Evolutionary conservation across 2,329 filamentous ascomycete genomes (phyloP).

Genomic region (Allantophomopsis lycopodina): DNA sequence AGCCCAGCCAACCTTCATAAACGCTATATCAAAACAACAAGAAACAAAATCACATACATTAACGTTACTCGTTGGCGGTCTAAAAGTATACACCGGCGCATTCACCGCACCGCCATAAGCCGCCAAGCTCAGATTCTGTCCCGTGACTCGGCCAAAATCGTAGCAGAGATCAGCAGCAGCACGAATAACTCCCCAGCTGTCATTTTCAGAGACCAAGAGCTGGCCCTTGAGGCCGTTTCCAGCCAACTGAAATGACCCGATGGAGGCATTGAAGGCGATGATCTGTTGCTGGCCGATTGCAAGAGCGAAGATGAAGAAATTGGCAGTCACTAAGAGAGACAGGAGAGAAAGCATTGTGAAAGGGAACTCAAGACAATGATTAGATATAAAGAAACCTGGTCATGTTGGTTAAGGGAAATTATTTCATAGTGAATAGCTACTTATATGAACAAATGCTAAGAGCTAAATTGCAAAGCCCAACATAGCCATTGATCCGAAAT

Average conservation of each 20-base stretch:
- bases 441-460: too few relatives aligned
- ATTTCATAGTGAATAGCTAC: too few relatives aligned
- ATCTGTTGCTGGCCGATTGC: conserved; percentile 30
- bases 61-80: conserved; percentile 11
- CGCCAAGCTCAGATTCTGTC: conserved; percentile 40
- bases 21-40: too few relatives aligned
- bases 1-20: too few relatives aligned
- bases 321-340: too few relatives aligned
- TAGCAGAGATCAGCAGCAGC: conserved; percentile 52
- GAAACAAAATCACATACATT: conserved; percentile 10
- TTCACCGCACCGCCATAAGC: conserved; percentile 8
- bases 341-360: too few relatives aligned
- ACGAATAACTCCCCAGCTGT: conserved; percentile 56
- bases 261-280: neutral
- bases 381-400: too few relatives aligned
- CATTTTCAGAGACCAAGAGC: conserved; percentile 40
- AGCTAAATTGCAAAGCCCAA: too few relatives aligned
- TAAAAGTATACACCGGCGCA: conserved; percentile 11
- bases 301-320: conserved; percentile 10
- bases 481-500: too few relatives aligned
- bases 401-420: too few relatives aligned
- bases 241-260: conserved; percentile 9
- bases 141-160: conserved; percentile 61
- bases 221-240: conserved; percentile 24
- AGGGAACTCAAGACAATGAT: too few relatives aligned